These are phyloP conservation scores for Podila verticillata DNA, from an alignment of 192 early-diverging fungal genomes.

Conservation along the genomic window DNA sequence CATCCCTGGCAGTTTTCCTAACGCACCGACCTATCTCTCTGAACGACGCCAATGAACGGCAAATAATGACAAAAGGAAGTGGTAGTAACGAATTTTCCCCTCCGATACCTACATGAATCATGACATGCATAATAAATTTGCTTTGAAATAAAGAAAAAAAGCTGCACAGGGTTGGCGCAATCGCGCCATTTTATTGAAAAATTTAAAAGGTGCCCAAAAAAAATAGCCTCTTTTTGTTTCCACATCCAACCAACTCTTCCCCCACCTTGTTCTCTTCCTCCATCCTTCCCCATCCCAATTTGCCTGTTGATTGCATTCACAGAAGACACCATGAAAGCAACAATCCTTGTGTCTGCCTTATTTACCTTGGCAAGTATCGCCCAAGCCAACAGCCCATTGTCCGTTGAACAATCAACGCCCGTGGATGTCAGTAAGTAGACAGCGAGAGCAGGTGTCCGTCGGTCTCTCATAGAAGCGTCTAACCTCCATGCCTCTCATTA, in stretches of 20 bases:
- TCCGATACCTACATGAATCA: no score
- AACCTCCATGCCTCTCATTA: not conserved
- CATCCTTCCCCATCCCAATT: not conserved
- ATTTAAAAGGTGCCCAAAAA: no score
- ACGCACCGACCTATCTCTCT: not conserved
- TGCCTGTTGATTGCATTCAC: no score
- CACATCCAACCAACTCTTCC: not conserved
- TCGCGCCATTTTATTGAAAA: not conserved
- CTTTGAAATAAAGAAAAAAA: not conserved
- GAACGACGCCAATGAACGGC: not conserved
- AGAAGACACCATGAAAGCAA: not conserved
- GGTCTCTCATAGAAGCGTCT: not conserved
- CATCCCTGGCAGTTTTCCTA: constrained; percentile 18
- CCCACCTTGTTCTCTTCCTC: not conserved
- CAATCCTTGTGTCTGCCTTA: not conserved
- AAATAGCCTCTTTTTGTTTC: not conserved
- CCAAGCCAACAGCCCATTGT: constrained; percentile 5
- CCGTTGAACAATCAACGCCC: constrained; percentile 7
- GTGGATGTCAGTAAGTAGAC: constrained; percentile 39
- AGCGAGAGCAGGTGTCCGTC: not conserved
- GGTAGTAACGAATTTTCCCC: no score
- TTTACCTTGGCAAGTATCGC: not conserved
- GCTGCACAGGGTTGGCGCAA: not conserved
- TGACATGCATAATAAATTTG: not conserved
- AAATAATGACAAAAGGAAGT: not conserved